These are phyloP conservation scores for Cutaneotrichosporon cavernicola DNA, from an alignment of 1,284 basidiomycete species.

Conservation along the genomic window DNA sequence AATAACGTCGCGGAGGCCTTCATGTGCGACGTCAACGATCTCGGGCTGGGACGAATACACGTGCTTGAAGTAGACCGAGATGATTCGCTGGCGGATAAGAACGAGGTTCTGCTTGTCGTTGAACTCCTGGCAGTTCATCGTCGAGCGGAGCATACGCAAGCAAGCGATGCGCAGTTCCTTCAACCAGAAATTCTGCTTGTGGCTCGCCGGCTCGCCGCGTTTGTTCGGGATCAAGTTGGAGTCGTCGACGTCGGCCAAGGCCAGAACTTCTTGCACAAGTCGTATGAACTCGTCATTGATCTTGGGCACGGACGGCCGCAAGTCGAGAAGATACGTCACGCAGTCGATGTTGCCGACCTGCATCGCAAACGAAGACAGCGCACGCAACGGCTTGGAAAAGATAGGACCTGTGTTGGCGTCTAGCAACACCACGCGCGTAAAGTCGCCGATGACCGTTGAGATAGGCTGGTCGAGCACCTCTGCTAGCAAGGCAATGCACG, in stretches of 20 bases:
- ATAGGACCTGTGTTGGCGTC: conserved; percentile 63
- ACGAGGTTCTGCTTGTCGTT: conserved; percentile 71
- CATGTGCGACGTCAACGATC: conserved; percentile 93
- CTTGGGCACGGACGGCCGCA: conserved; percentile 81
- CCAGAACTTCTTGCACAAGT: conserved; percentile 89
- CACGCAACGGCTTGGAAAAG: conserved; percentile 94
- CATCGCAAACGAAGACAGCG: conserved; percentile 89
- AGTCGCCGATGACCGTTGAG: conserved; percentile 70
- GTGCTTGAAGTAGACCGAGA: conserved; percentile 97
- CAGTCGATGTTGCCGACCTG: conserved; percentile 99
- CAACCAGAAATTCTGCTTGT: conserved; percentile 80
- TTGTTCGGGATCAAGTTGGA: conserved; percentile 62
- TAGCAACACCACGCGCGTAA: conserved; percentile 84
- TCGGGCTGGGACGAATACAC: conserved; percentile 91
- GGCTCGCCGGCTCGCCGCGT: conserved; percentile 65
- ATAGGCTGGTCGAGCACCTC: conserved; percentile 71
- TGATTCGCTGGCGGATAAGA: conserved; percentile 78
- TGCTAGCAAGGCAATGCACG: conserved; percentile 76
- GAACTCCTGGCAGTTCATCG: conserved; percentile 92
- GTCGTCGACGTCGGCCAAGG: conserved; percentile 94
- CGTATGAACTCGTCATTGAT: conserved; percentile 90
- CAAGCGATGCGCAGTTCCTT: conserved; percentile 93
- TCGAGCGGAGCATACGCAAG: conserved; percentile 86
- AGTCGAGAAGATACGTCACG: conserved; percentile 83
- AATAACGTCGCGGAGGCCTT: conserved; percentile 85